These are phyloP conservation scores for Ceratobasidium sp. DNA, from an alignment of 1,284 basidiomycete species.

Conservation along the genomic window DNA sequence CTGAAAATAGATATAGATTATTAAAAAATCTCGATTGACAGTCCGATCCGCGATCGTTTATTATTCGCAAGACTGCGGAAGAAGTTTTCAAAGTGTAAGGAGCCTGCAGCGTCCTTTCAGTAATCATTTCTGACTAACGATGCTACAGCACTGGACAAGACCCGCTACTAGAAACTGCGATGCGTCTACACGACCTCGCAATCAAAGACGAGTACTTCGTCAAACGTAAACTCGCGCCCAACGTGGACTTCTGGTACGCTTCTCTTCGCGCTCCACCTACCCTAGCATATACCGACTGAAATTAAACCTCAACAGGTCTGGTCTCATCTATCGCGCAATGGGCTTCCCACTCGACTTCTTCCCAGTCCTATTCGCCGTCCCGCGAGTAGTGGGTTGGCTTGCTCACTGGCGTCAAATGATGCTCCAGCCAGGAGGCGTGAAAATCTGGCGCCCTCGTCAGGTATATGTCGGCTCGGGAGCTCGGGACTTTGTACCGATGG, in stretches of 20 bases:
- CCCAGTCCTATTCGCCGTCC: conserved; percentile 90
- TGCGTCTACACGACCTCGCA: conserved; percentile 87
- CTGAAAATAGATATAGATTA: not conserved
- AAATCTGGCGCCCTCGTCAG: conserved; percentile 91
- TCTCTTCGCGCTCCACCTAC: not conserved
- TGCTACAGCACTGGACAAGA: conserved; percentile 78
- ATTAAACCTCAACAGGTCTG: conserved; percentile 62
- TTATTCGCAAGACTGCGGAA: conserved; percentile 88
- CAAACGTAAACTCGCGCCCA: conserved; percentile 78
- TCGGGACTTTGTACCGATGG: conserved; percentile 78
- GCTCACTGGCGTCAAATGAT: conserved; percentile 94
- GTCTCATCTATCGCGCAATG: conserved; percentile 89
- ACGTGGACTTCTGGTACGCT: conserved; percentile 64
- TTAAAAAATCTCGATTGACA: conserved; percentile 53
- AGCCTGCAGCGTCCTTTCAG: not conserved
- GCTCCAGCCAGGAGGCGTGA: conserved; percentile 86
- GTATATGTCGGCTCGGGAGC: conserved; percentile 81
- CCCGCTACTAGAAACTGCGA: conserved; percentile 85
- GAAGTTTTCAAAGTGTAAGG: conserved; percentile 86
- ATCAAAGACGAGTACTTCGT: conserved; percentile 91
- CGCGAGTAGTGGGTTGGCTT: conserved; percentile 89
- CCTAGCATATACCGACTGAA: conserved; percentile 24
- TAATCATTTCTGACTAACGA: not conserved
- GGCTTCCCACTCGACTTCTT: conserved; percentile 92
- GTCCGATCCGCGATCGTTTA: conserved; percentile 89